These are phyloP conservation scores for Epipyxis sp. DNA, from an alignment of 108 stramenopile genomes.

Conservation along the genomic window DNA sequence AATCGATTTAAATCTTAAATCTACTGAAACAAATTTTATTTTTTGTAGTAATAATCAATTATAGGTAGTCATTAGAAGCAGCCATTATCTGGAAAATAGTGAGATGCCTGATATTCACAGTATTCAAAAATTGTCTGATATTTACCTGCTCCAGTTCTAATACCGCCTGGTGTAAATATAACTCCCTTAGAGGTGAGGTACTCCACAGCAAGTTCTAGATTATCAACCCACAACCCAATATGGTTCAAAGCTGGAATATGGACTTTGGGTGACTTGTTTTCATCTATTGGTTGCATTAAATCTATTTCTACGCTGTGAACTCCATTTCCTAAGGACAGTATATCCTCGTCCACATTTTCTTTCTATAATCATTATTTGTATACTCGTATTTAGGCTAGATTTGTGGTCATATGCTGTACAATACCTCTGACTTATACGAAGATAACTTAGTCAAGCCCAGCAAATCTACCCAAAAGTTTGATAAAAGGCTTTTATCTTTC, in stretches of 20 bases:
- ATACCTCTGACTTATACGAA: conserved; percentile 46
- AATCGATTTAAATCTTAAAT: background rate
- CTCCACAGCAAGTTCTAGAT: conserved; percentile 71
- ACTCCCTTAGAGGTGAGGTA: conserved; percentile 77
- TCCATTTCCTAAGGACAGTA: conserved; percentile 70
- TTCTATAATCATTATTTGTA: conserved; percentile 51
- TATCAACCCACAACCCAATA: conserved; percentile 95
- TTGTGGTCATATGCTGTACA: background rate
- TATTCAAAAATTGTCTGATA: too few relatives aligned
- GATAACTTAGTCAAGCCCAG: conserved; percentile 72
- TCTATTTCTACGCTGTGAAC: conserved; percentile 84
- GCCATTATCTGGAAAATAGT: background rate
- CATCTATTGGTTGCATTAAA: conserved; percentile 90
- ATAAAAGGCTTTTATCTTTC: conserved; percentile 61
- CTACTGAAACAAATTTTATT: too few relatives aligned
- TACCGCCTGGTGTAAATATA: conserved; percentile 79
- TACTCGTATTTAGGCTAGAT: too few relatives aligned
- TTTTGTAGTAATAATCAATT: too few relatives aligned
- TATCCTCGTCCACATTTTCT: conserved; percentile 96
- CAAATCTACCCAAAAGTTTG: conserved; percentile 71
- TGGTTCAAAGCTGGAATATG: conserved; percentile 90
- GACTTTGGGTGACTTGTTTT: conserved; percentile 62
- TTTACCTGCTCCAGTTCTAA: conserved; percentile 80
- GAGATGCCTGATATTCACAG: too few relatives aligned
- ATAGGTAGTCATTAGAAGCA: too few relatives aligned